Percentiles rank a stretch among this genome's conserved stretches.
Conservation (phyloP, 75 land plant species). For the Azolla pinnata region DNA sequence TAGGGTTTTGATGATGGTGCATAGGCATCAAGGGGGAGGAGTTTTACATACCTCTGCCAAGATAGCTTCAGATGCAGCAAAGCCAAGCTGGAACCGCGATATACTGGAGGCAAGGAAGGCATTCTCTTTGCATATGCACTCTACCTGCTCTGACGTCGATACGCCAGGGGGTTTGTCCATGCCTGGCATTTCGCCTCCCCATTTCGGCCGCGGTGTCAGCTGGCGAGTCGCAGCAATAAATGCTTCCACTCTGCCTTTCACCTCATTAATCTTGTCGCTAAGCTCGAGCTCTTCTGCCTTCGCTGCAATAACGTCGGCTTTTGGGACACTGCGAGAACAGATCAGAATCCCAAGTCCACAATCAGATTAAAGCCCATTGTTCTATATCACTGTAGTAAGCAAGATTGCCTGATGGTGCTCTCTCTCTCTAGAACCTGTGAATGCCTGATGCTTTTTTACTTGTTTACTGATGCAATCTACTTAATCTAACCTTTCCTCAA, state of each 20-base stretch:
- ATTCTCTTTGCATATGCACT: constrained; percentile 3
- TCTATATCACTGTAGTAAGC: too few relatives aligned
- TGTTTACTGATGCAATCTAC: too few relatives aligned
- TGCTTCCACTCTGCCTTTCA: background rate
- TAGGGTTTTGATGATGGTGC: too few relatives aligned
- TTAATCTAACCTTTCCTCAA: too few relatives aligned
- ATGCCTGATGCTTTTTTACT: too few relatives aligned
- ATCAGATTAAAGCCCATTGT: too few relatives aligned
- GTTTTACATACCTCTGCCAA: background rate
- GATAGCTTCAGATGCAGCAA: background rate
- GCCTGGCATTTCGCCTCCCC: constrained; percentile 6
- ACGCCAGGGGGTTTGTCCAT: constrained; percentile 3
- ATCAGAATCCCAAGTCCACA: too few relatives aligned
- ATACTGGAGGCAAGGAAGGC: background rate
- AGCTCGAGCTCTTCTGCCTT: constrained; percentile 4
- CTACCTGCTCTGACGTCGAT: constrained; percentile 2
- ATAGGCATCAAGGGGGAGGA: too few relatives aligned
- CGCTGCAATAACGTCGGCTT: background rate
- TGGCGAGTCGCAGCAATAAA: background rate
- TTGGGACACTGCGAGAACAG: background rate
- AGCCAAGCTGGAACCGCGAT: background rate
- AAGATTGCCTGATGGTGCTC: too few relatives aligned
- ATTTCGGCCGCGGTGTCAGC: background rate
- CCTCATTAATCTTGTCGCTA: background rate
- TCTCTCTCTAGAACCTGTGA: too few relatives aligned